Base-by-base conservation (phyloP, 192 early-diverging fungal species). In the Podila horticola region DNA sequence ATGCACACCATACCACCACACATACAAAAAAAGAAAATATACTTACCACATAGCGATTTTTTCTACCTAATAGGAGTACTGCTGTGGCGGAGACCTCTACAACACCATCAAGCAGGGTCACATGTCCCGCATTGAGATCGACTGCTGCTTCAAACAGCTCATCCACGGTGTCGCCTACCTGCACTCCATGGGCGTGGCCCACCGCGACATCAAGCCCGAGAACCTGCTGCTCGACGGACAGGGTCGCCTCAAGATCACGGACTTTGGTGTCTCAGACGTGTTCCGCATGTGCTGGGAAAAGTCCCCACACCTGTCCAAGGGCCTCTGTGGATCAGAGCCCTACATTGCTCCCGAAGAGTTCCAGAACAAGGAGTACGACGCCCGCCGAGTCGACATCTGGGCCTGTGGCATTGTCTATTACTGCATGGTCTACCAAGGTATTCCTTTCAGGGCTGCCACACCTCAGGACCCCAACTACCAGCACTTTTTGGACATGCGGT, bases 221-320 rank as follows among this genome's bases (percentile, higher is more conserved):
- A 99, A 99, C 84, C 65, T 98, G 34, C 85, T 99, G 19, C 83
- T 99, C 72, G 94, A 95, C 69, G 86, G 84, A 3, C 75, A 88
- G 26, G 91, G 92, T 70, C 91, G 89, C n/a, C 74, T 99, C 67
- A 99, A 99, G 83, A 96, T 99, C 82, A 96, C 97, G 9, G 97
- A 99, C 88, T 99, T 98, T 90, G 98, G 98, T 58, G 96, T 98
- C 15, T 94, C 94, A 2, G 95, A 96, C 76, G 98, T 98, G 9
- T 98, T 99, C 86, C 89, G 93, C 67, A 93, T 92, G 34, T 93
- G 92, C 49, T 97, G 96, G 91, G 92, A 96, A 79, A 90, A 85
- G 55, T 74, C 83, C 55, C 63, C 90, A 60, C 95, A 94, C 75
- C 89, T 93, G 50, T 95, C 95, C 66, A 87, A 91, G 57, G 97